Evolutionary conservation across 75 land plant species (phyloP).

Genomic region (Selaginella tamariscina): DNA sequence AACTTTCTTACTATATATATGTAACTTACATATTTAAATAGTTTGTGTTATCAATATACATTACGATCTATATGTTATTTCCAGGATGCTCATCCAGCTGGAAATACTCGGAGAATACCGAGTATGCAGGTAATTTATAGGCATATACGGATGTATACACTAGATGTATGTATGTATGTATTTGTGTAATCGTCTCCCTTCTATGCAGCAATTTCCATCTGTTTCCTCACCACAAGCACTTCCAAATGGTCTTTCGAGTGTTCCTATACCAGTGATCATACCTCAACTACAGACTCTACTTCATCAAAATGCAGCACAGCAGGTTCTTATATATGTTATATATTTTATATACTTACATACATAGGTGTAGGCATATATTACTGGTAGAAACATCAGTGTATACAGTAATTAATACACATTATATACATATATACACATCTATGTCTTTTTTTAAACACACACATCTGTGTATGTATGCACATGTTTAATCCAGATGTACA

Average conservation of each 20-base stretch:
- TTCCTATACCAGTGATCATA: not conserved
- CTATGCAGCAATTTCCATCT: not conserved
- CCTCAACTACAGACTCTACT: slow-evolving; percentile 10
- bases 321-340: not conserved
- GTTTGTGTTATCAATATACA: not conserved
- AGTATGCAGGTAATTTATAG: slow-evolving; percentile 5
- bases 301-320: slow-evolving; percentile 5
- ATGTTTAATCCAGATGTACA: too few relatives aligned
- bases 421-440: too few relatives aligned
- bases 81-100: not conserved
- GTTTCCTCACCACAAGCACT: not conserved
- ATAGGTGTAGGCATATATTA: not conserved
- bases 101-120: not conserved
- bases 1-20: not conserved
- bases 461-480: too few relatives aligned
- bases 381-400: too few relatives aligned
- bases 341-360: not conserved
- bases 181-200: not conserved
- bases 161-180: not conserved
- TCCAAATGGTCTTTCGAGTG: not conserved
- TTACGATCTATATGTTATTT: not conserved
- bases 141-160: not conserved
- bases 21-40: not conserved
- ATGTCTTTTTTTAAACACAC: too few relatives aligned
- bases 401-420: too few relatives aligned